phyloP scores from a whole-genome alignment of 805 yeast species.

The Myxozyma melibiosi region DNA sequence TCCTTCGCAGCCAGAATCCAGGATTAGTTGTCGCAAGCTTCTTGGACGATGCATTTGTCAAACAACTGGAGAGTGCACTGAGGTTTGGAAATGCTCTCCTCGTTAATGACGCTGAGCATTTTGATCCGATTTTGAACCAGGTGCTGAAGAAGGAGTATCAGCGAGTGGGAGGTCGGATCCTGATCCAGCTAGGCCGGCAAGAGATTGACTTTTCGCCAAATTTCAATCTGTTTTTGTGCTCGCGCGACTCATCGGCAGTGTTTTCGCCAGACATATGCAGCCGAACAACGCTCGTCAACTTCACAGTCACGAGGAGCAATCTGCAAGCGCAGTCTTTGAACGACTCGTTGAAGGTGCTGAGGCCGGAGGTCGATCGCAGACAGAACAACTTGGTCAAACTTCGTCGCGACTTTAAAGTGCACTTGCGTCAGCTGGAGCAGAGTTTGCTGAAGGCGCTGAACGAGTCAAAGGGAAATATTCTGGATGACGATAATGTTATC shows the following conservation, averaged over 20 bases:
- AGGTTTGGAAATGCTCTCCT: constrained; percentile 79
- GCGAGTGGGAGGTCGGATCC: constrained; percentile 67
- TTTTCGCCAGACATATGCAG: constrained; percentile 61
- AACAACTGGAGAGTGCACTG: constrained; percentile 74
- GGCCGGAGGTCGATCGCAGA: constrained; percentile 68
- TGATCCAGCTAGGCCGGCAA: constrained; percentile 62
- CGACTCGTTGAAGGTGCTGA: constrained; percentile 53
- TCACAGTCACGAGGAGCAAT: constrained; percentile 68
- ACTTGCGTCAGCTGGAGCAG: constrained; percentile 59
- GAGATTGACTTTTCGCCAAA: constrained; percentile 67
- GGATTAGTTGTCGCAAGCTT: constrained; percentile 61
- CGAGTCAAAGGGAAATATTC: constrained; percentile 58
- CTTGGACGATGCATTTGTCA: constrained; percentile 63
- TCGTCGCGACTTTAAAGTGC: constrained; percentile 61
- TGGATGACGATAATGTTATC: constrained; percentile 67
- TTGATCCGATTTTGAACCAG: constrained; percentile 71
- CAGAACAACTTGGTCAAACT: constrained; percentile 56
- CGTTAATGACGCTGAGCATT: constrained; percentile 76
- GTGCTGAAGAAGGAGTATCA: constrained; percentile 63
- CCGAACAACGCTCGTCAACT: constrained; percentile 66
- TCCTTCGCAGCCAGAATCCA: constrained; percentile 44
- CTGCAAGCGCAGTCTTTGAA: constrained; percentile 66
- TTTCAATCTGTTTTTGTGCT: constrained; percentile 62
- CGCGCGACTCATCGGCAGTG: constrained; percentile 53
- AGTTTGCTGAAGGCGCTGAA: constrained; percentile 60